Base-by-base conservation (phyloP, 768 basidiomycete species). In the Termitomyces sp. region DNA sequence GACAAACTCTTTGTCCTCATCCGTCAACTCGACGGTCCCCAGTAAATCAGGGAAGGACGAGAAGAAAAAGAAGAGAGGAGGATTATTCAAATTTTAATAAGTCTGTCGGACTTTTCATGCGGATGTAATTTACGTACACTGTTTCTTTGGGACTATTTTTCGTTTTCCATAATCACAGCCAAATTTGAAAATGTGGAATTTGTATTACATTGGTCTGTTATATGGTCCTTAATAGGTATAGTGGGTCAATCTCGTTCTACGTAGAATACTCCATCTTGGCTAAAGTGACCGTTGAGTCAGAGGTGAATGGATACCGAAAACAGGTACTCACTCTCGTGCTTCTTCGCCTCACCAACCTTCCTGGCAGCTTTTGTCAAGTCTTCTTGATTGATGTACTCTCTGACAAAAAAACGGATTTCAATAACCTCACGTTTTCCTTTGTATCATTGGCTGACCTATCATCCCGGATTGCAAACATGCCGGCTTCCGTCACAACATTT, bases 381-480 rank as follows among this genome's bases (percentile, higher is more conserved):
- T 67, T 98, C 96, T 71, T 99, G 96, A 52, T 84, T 87, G 55
- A 95, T 77, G 62, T 93, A 94, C 67, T 95, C 94, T 60, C 94
- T 90, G 28, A 32, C 26, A 55, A 41, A 30, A n/a, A 44, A 33
- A 59, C 28, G 36, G n/a, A 20, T 14, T 20, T 51, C 20, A 54
- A 22, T 24, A 44, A 44, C 13, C n/a, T 14, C 24, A 11, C 26
- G 18, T 26, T 24, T 10, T 20, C 5, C 6, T 40, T 28, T 22
- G 49, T 2, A 48, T 10, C 3, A 49, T 5, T n/a, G 5, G 69
- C 82, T 54, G 55, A 88, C 90, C 92, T 80, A 65, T 98, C 96
- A 59, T 98, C 96, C 47, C 97, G 84, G 65, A 99, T 98, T 7
- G 97, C 97, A 67, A 98, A 98, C 94, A 99, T 96, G 46, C 96